Evolutionary conservation across 2,329 filamentous ascomycete genomes (phyloP), one percentile per base, ranked within the genome.

Genomic region (Anthostomella pinea): DNA sequence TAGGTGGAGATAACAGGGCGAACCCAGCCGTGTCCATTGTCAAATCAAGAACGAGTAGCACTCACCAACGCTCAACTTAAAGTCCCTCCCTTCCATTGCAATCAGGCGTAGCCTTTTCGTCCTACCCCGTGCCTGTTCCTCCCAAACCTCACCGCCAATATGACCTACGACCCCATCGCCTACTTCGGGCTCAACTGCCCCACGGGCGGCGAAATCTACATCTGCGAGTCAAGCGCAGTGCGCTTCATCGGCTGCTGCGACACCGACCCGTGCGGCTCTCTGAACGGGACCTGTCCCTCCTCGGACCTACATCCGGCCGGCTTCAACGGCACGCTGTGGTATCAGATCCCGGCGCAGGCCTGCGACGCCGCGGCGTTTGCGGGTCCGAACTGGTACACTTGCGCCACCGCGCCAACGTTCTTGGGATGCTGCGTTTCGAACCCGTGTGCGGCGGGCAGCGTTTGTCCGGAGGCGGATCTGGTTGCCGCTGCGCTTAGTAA

Each of bases 341-440:
- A 17, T 22, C 24, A 39, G 2, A 53, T 51, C 25, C 27, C 17
- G 3, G 5, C 15, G 1, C 41, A 53, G 39, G 32, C 8, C 17
- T 53, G 52, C 29, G 29, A n/a, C 15, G 16, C 30, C 13, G 11
- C 3, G 10, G 28, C 43, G n/a, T 19, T 18, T 6, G 11, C 13
- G 6, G 3, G 11, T 15, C 8, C 24, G 2, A 2, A 13, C 5
- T 55, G 51, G 52, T 55, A 48, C 24, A 52, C 49, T 3, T 55
- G 52, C 41, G 14, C 2, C 8, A 24, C 5, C 19, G 41, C 42
- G 9, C 41, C 36, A 13, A 41, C 46, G 5, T 55, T 55, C 27
- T n/a, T 55, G 10, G 52, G 52, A 4, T 55, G 52, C 39, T 55
- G 52, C 40, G 16, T 16, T 13, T 38, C 38, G 9, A 46, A 51